phyloP scores from a whole-genome alignment of 164 flowering plant species.

The Euptelea pleiosperma region DNA sequence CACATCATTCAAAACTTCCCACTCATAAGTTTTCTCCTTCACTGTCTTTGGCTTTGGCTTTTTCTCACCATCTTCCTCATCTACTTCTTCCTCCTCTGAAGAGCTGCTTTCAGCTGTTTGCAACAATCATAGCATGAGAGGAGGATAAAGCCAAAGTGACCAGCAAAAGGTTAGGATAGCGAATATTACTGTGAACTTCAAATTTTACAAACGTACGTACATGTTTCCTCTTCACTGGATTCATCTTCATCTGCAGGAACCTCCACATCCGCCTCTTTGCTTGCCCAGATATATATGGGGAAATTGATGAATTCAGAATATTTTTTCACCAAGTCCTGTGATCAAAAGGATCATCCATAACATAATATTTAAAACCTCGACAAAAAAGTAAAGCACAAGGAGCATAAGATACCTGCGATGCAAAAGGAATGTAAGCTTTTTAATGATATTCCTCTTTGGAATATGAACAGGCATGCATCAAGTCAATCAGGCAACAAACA shows the following conservation, averaged over 20 bases:
- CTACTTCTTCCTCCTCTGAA: slow-evolving; percentile 63
- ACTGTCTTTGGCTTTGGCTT: slow-evolving; percentile 82
- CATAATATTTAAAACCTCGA: neutral
- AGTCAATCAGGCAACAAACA: too few relatives aligned
- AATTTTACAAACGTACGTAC: slow-evolving; percentile 34
- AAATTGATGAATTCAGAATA: slow-evolving; percentile 97
- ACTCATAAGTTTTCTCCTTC: slow-evolving; percentile 81
- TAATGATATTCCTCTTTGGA: too few relatives aligned
- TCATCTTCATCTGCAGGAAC: slow-evolving; percentile 96
- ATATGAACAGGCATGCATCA: too few relatives aligned
- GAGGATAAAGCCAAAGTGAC: neutral
- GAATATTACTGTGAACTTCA: neutral
- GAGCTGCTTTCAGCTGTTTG: slow-evolving; percentile 58
- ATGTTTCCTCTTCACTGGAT: slow-evolving; percentile 59
- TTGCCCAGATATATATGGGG: slow-evolving; percentile 88
- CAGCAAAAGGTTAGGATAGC: slow-evolving; percentile 1
- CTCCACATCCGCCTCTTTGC: slow-evolving; percentile 87
- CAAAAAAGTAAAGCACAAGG: neutral
- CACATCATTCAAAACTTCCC: slow-evolving; percentile 94
- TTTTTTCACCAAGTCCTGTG: slow-evolving; percentile 85
- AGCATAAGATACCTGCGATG: neutral
- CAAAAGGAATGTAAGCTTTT: neutral
- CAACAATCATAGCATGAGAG: slow-evolving; percentile 5
- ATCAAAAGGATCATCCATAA: slow-evolving; percentile 1
- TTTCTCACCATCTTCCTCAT: slow-evolving; percentile 77